Base-by-base conservation (phyloP, 768 basidiomycete species). In the Leucocoprinus sp. region DNA sequence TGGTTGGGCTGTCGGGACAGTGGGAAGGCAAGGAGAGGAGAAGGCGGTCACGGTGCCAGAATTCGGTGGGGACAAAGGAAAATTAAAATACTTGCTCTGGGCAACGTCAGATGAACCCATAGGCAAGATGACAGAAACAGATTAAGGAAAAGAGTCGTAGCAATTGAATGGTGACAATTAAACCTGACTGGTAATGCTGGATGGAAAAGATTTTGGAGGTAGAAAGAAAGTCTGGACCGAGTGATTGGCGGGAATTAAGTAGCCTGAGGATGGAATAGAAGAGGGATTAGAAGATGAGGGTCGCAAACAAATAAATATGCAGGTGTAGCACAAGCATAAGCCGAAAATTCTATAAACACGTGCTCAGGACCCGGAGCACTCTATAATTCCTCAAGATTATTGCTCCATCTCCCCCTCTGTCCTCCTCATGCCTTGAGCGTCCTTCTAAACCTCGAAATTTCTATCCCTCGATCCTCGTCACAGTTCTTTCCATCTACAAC, bases 41-140 rank as follows among this genome's bases (percentile, higher is more conserved):
- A 57, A 54, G 4, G 67, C 66, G 11, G 69, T 69, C 29, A 58
- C 57, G 22, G 67, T 55, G 21, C 67, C 64, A 24, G 75, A 72
- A 45, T 62, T 68, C 7, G 74, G 65, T 23, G 73, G 72, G n/a
- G 73, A 72, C 36, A 69, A 61, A 1, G 71, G 72, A 49, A 72
- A 74, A 33, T 52, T 60, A 50, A 64, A 64, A n/a, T 53, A 56
- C 14, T 52, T 53, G n/a, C 62, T 55, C 49, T 46, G 53, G 41
- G 48, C 57, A 27, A 49, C 45, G 39, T 64, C 60, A 31, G 48
- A 35, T 28, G 44, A 43, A 34, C 55, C 58, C 62, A 62, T 60
- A 37, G 37, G 14, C 33, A 6, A 28, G 19, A 27, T 29, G 36
- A 24, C 19, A 19, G 39, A 24, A 43, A n/a, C 9, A n/a, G 24